Conservation (phyloP, 805 yeast genomes). For the Wickerhamiella siamensis region DNA sequence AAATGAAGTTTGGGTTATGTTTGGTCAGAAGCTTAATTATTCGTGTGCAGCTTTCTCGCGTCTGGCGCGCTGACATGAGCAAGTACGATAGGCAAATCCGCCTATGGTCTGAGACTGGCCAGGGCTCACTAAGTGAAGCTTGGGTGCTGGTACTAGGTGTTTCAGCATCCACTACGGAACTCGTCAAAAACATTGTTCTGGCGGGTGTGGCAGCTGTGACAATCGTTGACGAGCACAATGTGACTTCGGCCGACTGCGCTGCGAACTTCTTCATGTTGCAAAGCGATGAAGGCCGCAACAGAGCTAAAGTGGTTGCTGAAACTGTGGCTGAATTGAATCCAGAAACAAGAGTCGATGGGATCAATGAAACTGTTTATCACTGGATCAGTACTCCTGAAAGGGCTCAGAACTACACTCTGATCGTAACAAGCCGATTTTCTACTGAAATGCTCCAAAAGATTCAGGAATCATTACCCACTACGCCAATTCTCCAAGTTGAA, state of each 20-base stretch:
- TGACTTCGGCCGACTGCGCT: conserved; percentile 49
- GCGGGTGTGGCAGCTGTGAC: conserved; percentile 77
- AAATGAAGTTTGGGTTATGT: too few relatives aligned
- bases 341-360: conserved; percentile 33
- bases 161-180: conserved; percentile 38
- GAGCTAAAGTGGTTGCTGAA: conserved; percentile 28
- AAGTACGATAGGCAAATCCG: conserved; percentile 81
- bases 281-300: conserved; percentile 38
- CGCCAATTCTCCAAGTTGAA: conserved; percentile 41
- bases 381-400: conserved; percentile 2
- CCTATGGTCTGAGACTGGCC: conserved; percentile 76
- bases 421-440: background rate
- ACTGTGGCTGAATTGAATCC: conserved; percentile 45
- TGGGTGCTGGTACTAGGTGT: conserved; percentile 50
- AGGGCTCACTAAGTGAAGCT: conserved; percentile 39
- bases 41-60: too few relatives aligned
- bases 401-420: too few relatives aligned
- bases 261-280: conserved; percentile 60
- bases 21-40: too few relatives aligned
- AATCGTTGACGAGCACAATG: conserved; percentile 44
- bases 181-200: conserved; percentile 67
- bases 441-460: background rate
- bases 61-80: conserved; percentile 6
- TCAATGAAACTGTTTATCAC: background rate
- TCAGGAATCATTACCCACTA: conserved; percentile 14